Evolutionary conservation across 2,329 filamentous ascomycete genomes (phyloP).

Genomic region (Sphaerulina populicola): DNA sequence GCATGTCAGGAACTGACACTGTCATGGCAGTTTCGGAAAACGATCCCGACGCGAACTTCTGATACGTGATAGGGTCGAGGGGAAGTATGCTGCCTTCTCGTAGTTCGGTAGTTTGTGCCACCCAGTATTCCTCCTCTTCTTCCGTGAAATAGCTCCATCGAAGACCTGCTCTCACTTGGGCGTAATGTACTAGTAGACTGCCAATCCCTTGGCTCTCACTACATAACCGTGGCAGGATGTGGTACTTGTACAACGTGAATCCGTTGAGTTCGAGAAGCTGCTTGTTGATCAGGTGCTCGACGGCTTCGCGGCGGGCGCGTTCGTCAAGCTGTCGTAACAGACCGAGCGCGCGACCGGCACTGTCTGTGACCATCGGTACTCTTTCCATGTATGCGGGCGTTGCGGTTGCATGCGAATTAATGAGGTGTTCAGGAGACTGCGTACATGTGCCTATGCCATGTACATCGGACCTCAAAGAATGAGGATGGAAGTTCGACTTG

Average conservation of each 20-base stretch:
- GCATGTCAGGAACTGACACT: neutral
- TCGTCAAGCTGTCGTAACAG: neutral
- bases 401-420: no score
- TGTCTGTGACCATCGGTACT: neutral
- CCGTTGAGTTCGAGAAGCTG: neutral
- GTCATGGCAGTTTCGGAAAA: neutral
- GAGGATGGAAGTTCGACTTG: neutral
- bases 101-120: neutral
- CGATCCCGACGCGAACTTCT: neutral
- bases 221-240: constrained; percentile 1
- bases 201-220: neutral
- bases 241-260: constrained; percentile 7
- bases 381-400: neutral
- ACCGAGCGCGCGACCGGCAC: neutral
- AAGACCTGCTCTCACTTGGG: constrained; percentile 1
- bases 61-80: constrained; percentile 1
- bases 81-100: neutral
- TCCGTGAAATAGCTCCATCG: constrained; percentile 2
- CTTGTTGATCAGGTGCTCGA: neutral
- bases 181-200: constrained; percentile 4
- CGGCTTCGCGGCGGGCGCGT: neutral
- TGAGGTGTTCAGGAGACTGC: neutral
- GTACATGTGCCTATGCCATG: neutral
- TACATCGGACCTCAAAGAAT: neutral
- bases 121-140: constrained; percentile 5